Evolutionary conservation across 768 basidiomycete species (phyloP).

Genomic region (Cubamyces lactineus): DNA sequence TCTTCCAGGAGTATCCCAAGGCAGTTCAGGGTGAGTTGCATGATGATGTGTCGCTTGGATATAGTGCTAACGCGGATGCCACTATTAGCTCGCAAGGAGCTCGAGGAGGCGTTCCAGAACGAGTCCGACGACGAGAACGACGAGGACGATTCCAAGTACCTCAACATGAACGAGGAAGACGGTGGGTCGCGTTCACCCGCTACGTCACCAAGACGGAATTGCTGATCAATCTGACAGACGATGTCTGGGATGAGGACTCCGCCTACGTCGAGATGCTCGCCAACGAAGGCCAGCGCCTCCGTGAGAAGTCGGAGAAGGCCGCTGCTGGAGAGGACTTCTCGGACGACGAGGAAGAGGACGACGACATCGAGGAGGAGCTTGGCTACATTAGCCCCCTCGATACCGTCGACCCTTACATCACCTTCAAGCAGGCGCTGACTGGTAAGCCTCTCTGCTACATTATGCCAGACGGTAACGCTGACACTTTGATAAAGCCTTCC

Average conservation of each 20-base stretch:
- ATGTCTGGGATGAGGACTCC: slow-evolving; percentile 90
- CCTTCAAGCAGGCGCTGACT: slow-evolving; percentile 79
- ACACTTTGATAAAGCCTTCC: slow-evolving; percentile 55
- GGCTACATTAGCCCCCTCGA: slow-evolving; percentile 87
- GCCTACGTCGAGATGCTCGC: slow-evolving; percentile 88
- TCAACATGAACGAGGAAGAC: slow-evolving; percentile 72
- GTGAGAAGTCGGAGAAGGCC: slow-evolving; percentile 58
- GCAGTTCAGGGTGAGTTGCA: slow-evolving; percentile 68
- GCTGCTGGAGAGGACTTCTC: slow-evolving; percentile 38
- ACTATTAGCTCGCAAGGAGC: slow-evolving; percentile 55
- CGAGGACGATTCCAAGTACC: slow-evolving; percentile 51
- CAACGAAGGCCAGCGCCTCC: slow-evolving; percentile 78
- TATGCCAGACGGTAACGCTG: slow-evolving; percentile 3
- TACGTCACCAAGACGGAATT: too few relatives aligned
- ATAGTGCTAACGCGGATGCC: background rate
- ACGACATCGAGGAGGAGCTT: slow-evolving; percentile 80
- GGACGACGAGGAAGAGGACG: slow-evolving; percentile 47
- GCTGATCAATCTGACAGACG: slow-evolving; percentile 48
- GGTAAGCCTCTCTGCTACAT: slow-evolving; percentile 45
- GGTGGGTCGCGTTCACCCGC: slow-evolving; percentile 39
- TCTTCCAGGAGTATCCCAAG: slow-evolving; percentile 79
- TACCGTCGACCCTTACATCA: slow-evolving; percentile 71
- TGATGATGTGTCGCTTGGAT: background rate
- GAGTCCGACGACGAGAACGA: slow-evolving; percentile 51
- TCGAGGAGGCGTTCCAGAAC: slow-evolving; percentile 53